Base-by-base conservation (phyloP, 2,329 filamentous ascomycete species). In the Cercospora janseana region DNA sequence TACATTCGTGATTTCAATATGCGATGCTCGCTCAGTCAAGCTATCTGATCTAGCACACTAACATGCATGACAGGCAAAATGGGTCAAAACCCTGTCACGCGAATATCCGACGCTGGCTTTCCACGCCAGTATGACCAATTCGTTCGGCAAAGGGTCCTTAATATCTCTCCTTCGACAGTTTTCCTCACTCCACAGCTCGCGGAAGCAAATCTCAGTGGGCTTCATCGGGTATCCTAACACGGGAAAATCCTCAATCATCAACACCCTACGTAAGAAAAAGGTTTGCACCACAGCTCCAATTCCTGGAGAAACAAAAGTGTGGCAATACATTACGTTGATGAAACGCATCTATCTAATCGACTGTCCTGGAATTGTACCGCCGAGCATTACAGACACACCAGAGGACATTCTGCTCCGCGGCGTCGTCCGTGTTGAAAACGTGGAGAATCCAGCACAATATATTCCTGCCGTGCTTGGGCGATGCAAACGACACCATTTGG, bases 261-360 rank as follows among this genome's bases (percentile, higher is more conserved):
- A 98, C 73, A 95, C 92, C 0, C 75, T 98, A 2, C 81, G 90
- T 37, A 92, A 90, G 69, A 97, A 96, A 76, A 91, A 93, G 69
- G 91, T 96, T 31, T 91, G 91, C 73, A 93, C 79, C 12, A 89
- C 95, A 3, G 93, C 93, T 5, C 93, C 92, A 4, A 95, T 97
- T 55, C 92, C 93, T 5, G 93, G 91, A 10, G 91, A 96, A 75
- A 97, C 92, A 26, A 97, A 96, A 72, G 87, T 96, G 23, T 97
- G 93, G 92, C 92, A 96, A 69, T 96, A 96, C 66, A 89, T 96
- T 60, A 95, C 90, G 2, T 72, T 97, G 52, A 95, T 95, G 87
- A 94, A 91, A 74, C 79, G 89, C 46, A 95, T 95, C 45, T 91
- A 92, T 70, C 80, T 98, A 47, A 97, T 98, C 62, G 93, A 98